Base-by-base conservation (phyloP, 2,329 filamentous ascomycete genomes). In the Ophiostoma populinum region DNA sequence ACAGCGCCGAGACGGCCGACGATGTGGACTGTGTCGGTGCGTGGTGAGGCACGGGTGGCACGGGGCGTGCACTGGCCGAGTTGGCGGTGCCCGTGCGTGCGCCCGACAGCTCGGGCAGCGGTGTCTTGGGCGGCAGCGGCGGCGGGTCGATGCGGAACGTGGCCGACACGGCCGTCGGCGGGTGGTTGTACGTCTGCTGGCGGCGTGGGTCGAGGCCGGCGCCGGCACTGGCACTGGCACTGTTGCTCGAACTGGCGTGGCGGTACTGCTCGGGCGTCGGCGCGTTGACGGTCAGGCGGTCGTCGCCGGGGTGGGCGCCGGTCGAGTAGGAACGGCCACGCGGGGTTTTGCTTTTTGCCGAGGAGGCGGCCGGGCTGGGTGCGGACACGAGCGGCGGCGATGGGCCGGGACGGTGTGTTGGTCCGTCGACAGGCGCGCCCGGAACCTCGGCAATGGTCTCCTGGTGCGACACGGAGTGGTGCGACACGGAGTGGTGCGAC, bases 51-150 rank as follows among this genome's bases (percentile, higher is more conserved):
- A 24, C 10, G 7, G 27, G 19, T 10, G 22, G 16, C 5, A 16
- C 32, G n/a, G 10, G 20, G 15, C n/a, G n/a, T n/a, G n/a, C n/a
- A n/a, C n/a, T n/a, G n/a, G n/a, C n/a, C n/a, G n/a, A n/a, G n/a
- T n/a, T n/a, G n/a, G n/a, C n/a, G n/a, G n/a, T 51, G 49, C 22
- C 13, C 40, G 43, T 42, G 44, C 34, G 43, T 21, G 31, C 58
- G 47, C 42, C 50, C n/a, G n/a, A n/a, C n/a, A n/a, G n/a, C 24
- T 70, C 74, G 0, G 66, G 70, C 4, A 85, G 64, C 0, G 79
- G 79, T 1, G 76, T 83, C 54, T 87, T 86, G 8, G 80, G 80
- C 12, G 80, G 80, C 24, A 83, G 50, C 0, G 80, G 79, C 6
- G 80, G 80, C 4, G 79, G 73, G 39, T 68, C 68, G 18, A 67